Evolutionary conservation across 202 grass and related monocot genomes (phyloP).

Genomic region (Eragrostis tef): DNA sequence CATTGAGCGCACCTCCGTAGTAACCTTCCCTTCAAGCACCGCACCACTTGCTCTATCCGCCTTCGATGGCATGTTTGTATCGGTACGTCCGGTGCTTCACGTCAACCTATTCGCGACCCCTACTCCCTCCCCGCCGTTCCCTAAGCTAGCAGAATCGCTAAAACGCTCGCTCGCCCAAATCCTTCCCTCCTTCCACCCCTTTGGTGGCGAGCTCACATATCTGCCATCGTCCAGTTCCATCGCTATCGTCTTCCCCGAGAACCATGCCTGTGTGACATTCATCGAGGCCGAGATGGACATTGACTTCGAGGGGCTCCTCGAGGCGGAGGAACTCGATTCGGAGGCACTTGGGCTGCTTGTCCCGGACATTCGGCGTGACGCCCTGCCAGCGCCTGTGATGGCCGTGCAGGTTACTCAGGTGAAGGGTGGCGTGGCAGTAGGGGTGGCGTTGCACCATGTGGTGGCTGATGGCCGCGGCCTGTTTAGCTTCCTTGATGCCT

Average conservation of each 20-base stretch:
- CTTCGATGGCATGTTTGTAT: too few relatives aligned
- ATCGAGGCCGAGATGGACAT: constrained; percentile 58
- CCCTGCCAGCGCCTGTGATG: constrained; percentile 49
- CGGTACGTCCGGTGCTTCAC: too few relatives aligned
- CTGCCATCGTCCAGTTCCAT: not conserved
- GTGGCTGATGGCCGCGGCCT: not conserved
- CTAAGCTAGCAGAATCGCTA: not conserved
- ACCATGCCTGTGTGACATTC: constrained; percentile 20
- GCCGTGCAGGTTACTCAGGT: constrained; percentile 21
- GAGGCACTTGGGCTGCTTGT: constrained; percentile 45
- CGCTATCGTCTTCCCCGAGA: constrained; percentile 36
- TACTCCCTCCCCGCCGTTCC: too few relatives aligned
- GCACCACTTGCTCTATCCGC: too few relatives aligned
- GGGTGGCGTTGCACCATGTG: not conserved
- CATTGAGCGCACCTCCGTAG: too few relatives aligned
- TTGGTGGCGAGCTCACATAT: constrained; percentile 49
- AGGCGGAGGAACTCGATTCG: constrained; percentile 31
- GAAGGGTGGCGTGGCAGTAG: not conserved
- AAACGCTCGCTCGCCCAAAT: constrained; percentile 1
- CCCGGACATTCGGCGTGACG: constrained; percentile 32
- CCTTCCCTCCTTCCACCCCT: constrained; percentile 52
- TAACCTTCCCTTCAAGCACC: too few relatives aligned
- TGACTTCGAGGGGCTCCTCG: constrained; percentile 36
- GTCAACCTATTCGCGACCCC: too few relatives aligned
- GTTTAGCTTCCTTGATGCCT: not conserved